phyloP scores from a whole-genome alignment of 176 grass and related monocot species.

The Aegilops tauschii region DNA sequence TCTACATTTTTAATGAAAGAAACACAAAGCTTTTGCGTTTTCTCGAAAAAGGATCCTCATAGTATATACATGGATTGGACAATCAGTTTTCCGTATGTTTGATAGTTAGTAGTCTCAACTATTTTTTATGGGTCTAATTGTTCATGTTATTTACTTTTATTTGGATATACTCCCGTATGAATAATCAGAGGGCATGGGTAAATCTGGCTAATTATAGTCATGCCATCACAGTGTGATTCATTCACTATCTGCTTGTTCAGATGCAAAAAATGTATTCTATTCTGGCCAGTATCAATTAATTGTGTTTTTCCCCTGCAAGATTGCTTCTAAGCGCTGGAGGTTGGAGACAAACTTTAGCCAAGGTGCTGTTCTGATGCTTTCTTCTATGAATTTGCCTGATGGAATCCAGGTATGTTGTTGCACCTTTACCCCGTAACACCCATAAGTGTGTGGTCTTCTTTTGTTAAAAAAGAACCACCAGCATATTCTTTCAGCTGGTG shows the following conservation, averaged over 20 bases:
- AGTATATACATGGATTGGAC: background rate
- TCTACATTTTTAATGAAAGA: too few relatives aligned
- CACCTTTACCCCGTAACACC: background rate
- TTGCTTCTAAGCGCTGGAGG: conserved; percentile 85
- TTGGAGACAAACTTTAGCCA: conserved; percentile 96
- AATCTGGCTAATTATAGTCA: background rate
- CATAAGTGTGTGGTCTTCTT: too few relatives aligned
- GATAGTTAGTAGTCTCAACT: background rate
- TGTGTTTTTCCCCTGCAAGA: conserved; percentile 33
- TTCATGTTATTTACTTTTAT: background rate
- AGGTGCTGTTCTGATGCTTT: conserved; percentile 95
- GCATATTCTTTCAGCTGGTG: too few relatives aligned
- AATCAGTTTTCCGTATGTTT: background rate
- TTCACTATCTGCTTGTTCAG: background rate
- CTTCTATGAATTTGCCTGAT: conserved; percentile 90
- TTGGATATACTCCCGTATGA: background rate
- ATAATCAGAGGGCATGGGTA: background rate
- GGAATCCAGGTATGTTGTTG: conserved; percentile 70
- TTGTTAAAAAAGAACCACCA: too few relatives aligned
- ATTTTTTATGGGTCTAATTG: background rate
- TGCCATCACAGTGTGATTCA: background rate
- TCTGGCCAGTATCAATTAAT: background rate
- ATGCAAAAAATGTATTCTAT: background rate
- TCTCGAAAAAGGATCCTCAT: background rate
- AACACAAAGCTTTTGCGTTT: background rate